phyloP scores from a whole-genome alignment of 345 rosid species.

The Salix exigua region DNA sequence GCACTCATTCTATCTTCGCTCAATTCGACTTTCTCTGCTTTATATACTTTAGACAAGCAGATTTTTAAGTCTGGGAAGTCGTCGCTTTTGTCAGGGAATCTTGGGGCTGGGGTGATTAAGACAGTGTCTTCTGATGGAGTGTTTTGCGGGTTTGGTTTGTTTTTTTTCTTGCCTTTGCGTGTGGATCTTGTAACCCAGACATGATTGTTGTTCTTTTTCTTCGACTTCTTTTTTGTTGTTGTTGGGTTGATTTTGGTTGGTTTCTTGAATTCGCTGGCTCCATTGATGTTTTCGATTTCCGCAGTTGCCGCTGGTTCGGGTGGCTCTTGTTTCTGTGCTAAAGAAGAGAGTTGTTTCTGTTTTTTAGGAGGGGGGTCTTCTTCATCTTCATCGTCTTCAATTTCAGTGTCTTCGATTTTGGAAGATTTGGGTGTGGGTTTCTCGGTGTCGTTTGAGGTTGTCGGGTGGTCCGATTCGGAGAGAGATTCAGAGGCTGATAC shows the following conservation, averaged over 20 bases:
- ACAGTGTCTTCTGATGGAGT: slow-evolving; percentile 63
- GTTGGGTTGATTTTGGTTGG: slow-evolving; percentile 13
- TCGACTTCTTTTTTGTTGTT: slow-evolving; percentile 54
- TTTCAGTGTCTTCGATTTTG: slow-evolving; percentile 40
- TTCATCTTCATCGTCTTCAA: slow-evolving; percentile 47
- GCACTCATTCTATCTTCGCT: slow-evolving; percentile 82
- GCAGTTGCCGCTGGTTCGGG: neutral
- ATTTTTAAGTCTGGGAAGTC: slow-evolving; percentile 65
- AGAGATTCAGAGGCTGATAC: slow-evolving; percentile 43
- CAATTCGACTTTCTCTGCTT: slow-evolving; percentile 94
- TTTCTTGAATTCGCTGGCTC: slow-evolving; percentile 1
- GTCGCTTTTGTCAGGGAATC: slow-evolving; percentile 75
- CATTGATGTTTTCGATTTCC: slow-evolving; percentile 7
- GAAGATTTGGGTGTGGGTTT: slow-evolving; percentile 37
- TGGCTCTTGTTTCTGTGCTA: slow-evolving; percentile 16
- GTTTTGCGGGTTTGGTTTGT: slow-evolving; percentile 54
- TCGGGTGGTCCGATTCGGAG: slow-evolving; percentile 59
- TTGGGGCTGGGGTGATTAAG: slow-evolving; percentile 65
- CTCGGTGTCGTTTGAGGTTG: slow-evolving; percentile 68
- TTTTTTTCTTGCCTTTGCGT: slow-evolving; percentile 89
- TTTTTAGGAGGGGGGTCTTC: slow-evolving; percentile 56
- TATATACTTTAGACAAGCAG: slow-evolving; percentile 81
- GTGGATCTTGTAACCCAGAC: slow-evolving; percentile 88
- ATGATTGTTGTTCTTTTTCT: slow-evolving; percentile 74
- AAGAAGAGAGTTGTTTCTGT: slow-evolving; percentile 54